Base-by-base conservation (phyloP, 2,329 filamentous ascomycete genomes). In the Grosmannia penicillata region DNA sequence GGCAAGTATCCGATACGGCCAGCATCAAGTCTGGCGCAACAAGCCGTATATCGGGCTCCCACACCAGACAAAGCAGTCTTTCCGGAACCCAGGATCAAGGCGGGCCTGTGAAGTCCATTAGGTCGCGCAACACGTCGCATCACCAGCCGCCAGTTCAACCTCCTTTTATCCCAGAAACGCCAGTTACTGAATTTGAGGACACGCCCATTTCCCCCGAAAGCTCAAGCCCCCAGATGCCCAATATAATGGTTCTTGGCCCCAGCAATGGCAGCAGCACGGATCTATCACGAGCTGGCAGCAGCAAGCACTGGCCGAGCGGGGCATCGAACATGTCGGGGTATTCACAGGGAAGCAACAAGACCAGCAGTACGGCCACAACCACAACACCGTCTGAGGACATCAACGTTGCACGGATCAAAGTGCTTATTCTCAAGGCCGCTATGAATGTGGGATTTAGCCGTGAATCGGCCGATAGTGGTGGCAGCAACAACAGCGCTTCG, bases 171-270 rank as follows among this genome's bases (percentile, higher is more conserved):
- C 87, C 87, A 1, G 89, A 96, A 59, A 96, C 87, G 0, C 87
- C 87, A 0, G 89, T 89, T 1, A 96, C 87, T 5, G 86, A 95
- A 48, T 95, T 95, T 49, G 89, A 95, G 55, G 87, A 96, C 53
- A 85, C 81, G 0, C 78, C 83, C 4, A 73, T 85, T 31, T 93
- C 86, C 0, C 81, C 82, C 0, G 83, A 89, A 40, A 82, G 82
- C 47, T 74, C 78, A 32, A 79, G 72, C 8, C 73, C 78, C 1
- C 78, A 76, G 28, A 72, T 86, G 39, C 72, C 85, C 37, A 87
- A 85, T 6, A 93, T 94, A 51, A 94, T 95, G 48, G 68, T 94
- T 37, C 78, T 95, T 1, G 85, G 85, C 3, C 81, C 84, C 5
- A 68, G 66, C 25, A 42, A 45, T 21, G 42, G 27, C 33, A 70